Percentiles rank a stretch among this genome's conserved stretches.
phyloP scores from a whole-genome alignment of 495 filamentous ascomycete genomes.

The Cercophora scortea region DNA sequence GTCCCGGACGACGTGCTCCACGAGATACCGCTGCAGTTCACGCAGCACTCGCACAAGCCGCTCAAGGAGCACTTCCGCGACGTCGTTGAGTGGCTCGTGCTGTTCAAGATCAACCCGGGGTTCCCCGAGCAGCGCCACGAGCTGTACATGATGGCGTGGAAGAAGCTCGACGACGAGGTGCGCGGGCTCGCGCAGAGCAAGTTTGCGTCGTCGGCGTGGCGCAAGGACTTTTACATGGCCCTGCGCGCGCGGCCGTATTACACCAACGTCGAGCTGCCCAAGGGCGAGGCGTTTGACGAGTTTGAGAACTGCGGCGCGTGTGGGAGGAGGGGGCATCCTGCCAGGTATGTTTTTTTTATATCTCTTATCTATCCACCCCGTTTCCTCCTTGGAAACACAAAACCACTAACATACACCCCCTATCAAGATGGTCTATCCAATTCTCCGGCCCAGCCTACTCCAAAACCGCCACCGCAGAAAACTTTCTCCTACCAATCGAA shows the following conservation, averaged over 20 bases:
- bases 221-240: constrained; percentile 51
- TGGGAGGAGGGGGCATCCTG: constrained; percentile 59
- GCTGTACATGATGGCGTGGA: constrained; percentile 64
- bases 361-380: neutral
- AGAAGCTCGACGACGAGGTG: constrained; percentile 67
- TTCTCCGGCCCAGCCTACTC: constrained; percentile 66
- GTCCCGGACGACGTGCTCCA: constrained; percentile 38
- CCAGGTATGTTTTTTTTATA: constrained; percentile 34
- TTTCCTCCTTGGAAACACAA: neutral
- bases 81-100: constrained; percentile 77
- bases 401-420: neutral
- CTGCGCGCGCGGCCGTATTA: constrained; percentile 55
- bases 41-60: constrained; percentile 55
- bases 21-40: constrained; percentile 67
- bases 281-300: constrained; percentile 19
- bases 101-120: constrained; percentile 61
- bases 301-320: constrained; percentile 65
- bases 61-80: constrained; percentile 70
- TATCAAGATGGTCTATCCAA: constrained; percentile 36
- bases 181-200: constrained; percentile 60
- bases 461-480: constrained; percentile 34
- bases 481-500: constrained; percentile 53
- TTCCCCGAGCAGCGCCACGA: constrained; percentile 50
- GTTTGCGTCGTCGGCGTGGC: constrained; percentile 70
- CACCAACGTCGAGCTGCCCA: constrained; percentile 16